Percentiles rank a stretch among this genome's conserved stretches.
phyloP scores from a whole-genome alignment of 1,139 yeast species.

The Saccharomyces hybrid region DNA sequence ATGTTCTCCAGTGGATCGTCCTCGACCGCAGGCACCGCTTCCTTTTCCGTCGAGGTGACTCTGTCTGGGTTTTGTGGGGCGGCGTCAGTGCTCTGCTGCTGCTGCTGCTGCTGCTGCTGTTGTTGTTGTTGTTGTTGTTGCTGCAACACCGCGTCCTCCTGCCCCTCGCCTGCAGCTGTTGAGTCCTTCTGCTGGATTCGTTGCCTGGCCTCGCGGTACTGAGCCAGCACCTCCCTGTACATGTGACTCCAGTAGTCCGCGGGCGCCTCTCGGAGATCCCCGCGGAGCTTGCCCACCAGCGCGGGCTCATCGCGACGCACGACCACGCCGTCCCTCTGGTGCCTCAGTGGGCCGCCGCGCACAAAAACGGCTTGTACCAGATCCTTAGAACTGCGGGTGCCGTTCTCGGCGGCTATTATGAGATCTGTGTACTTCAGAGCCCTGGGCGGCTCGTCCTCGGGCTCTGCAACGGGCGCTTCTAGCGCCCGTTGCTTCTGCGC shows the following conservation, averaged over 20 bases:
- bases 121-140: conserved; percentile 15
- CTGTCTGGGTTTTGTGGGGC: neutral
- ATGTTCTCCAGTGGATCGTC: conserved; percentile 6
- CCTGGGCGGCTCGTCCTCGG: neutral
- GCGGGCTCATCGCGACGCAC: neutral
- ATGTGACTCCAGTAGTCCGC: conserved; percentile 25
- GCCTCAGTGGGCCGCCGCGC: neutral
- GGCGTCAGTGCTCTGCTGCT: neutral
- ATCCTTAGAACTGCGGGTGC: neutral
- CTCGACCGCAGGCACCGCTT: neutral
- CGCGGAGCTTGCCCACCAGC: conserved; percentile 10
- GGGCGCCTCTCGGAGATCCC: conserved; percentile 25
- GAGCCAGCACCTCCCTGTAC: conserved; percentile 9
- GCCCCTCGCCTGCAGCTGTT: conserved; percentile 4
- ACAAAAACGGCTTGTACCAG: neutral
- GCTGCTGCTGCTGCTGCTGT: conserved; percentile 10
- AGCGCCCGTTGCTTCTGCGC: conserved; percentile 11
- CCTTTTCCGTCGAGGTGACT: conserved; percentile 1
- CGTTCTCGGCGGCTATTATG: neutral
- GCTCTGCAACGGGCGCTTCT: conserved; percentile 5
- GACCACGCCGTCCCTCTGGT: conserved; percentile 2
- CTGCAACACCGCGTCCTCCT: conserved; percentile 4
- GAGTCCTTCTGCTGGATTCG: conserved; percentile 9
- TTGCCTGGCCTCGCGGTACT: conserved; percentile 15
- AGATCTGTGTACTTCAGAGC: neutral